Evolutionary conservation across 2,329 filamentous ascomycete genomes (phyloP).

Genomic region (Amylocarpus encephaloides): DNA sequence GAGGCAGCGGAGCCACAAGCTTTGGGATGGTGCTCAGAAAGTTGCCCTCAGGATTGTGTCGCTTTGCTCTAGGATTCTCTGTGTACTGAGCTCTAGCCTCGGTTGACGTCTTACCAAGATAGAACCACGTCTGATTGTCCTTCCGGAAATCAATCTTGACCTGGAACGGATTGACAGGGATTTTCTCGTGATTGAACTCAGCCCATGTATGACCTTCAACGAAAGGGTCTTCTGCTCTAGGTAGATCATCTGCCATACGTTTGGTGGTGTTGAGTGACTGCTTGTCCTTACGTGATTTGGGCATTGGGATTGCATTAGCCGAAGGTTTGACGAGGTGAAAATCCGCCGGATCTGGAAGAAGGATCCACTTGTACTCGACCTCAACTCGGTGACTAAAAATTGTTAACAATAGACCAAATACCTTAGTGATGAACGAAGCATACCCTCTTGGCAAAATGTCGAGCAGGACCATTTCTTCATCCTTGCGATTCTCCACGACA

Average conservation of each 20-base stretch:
- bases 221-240: constrained; percentile 60
- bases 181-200: constrained; percentile 66
- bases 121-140: constrained; percentile 77
- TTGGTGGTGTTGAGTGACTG: constrained; percentile 62
- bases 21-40: constrained; percentile 65
- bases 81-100: constrained; percentile 90
- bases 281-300: constrained; percentile 54
- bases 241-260: constrained; percentile 53
- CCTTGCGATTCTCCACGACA: constrained; percentile 73
- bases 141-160: constrained; percentile 66
- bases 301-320: constrained; percentile 64
- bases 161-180: constrained; percentile 52
- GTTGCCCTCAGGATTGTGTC: constrained; percentile 62
- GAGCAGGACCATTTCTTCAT: constrained; percentile 70
- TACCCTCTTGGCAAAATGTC: constrained; percentile 82
- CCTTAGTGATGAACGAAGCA: constrained; percentile 32
- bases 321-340: constrained; percentile 71
- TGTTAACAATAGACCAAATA: constrained; percentile 35
- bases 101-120: constrained; percentile 78
- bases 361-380: constrained; percentile 78
- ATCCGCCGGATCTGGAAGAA: constrained; percentile 65
- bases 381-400: constrained; percentile 61
- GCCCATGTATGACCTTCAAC: constrained; percentile 66
- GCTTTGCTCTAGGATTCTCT: constrained; percentile 56
- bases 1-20: constrained; percentile 37